Conservation (phyloP, 1,284 basidiomycete species). For the Tetrapyrgos nigripes region DNA sequence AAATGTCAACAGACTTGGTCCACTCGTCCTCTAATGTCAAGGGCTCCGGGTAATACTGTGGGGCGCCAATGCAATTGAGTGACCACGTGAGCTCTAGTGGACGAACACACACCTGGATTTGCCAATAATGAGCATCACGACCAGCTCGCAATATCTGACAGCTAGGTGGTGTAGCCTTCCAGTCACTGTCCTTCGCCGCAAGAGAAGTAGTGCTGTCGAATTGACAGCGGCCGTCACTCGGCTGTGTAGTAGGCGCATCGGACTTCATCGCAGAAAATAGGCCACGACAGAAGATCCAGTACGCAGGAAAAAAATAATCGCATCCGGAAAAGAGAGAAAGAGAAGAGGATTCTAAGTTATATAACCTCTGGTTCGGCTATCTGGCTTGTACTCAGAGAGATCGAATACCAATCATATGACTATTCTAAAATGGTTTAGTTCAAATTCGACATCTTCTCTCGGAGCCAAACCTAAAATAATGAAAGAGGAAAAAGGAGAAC, state of each 20-base stretch:
- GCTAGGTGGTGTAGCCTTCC: background rate
- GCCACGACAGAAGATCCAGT: background rate
- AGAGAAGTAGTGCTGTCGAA: background rate
- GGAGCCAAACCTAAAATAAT: background rate
- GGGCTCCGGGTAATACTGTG: slow-evolving; percentile 16
- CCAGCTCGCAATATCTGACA: background rate
- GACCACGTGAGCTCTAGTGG: background rate
- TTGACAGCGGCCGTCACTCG: background rate
- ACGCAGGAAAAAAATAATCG: background rate
- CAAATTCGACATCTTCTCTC: no score
- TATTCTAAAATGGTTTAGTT: background rate
- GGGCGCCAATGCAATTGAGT: background rate
- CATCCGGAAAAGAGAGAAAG: background rate
- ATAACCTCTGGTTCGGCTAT: background rate
- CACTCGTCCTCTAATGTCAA: slow-evolving; percentile 2
- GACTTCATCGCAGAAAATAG: background rate
- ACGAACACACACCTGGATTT: slow-evolving; percentile 11
- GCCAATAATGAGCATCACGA: slow-evolving; percentile 5
- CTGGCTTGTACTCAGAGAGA: background rate
- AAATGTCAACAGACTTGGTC: slow-evolving; percentile 11
- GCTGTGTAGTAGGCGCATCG: background rate
- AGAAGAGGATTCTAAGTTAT: background rate
- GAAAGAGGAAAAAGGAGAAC: background rate
- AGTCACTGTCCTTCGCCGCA: background rate
- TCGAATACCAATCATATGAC: background rate